phyloP scores from a whole-genome alignment of 495 filamentous ascomycete genomes.

The Podospora conica region DNA sequence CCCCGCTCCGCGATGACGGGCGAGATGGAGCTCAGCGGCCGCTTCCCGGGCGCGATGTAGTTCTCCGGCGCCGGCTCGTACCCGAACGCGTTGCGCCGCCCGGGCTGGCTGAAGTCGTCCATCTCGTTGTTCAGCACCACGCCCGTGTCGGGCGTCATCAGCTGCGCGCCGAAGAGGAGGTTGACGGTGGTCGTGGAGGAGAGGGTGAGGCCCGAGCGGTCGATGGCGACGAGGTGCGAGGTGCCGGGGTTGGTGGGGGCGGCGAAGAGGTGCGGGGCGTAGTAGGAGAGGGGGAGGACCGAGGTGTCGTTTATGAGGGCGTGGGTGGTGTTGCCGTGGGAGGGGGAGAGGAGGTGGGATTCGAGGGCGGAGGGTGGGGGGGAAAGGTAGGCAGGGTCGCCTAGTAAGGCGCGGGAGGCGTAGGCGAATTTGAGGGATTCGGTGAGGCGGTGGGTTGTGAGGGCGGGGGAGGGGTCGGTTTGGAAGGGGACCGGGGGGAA shows the following conservation, averaged over 20 bases:
- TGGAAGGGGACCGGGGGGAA: constrained; percentile 44
- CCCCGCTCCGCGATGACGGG: constrained; percentile 70
- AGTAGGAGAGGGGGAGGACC: constrained; percentile 63
- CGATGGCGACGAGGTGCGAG: constrained; percentile 65
- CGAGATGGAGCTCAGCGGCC: constrained; percentile 73
- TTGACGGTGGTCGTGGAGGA: constrained; percentile 80
- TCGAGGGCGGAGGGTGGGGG: constrained; percentile 39
- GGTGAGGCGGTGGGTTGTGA: constrained; percentile 70
- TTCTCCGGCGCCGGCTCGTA: constrained; percentile 74
- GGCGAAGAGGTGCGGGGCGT: constrained; percentile 51
- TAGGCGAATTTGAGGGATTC: constrained; percentile 88
- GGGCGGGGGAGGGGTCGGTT: constrained; percentile 24
- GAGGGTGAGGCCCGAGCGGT: constrained; percentile 62
- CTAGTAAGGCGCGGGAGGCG: constrained; percentile 60
- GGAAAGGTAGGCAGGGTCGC: constrained; percentile 68
- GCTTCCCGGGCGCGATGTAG: constrained; percentile 73
- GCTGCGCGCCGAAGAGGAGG: constrained; percentile 67
- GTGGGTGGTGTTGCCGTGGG: constrained; percentile 53
- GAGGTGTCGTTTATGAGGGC: constrained; percentile 60
- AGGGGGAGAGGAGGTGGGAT: constrained; percentile 53
- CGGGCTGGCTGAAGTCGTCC: constrained; percentile 86
- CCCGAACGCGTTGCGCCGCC: constrained; percentile 69
- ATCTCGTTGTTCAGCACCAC: constrained; percentile 85
- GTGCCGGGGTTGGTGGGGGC: constrained; percentile 55
- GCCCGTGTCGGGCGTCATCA: constrained; percentile 74